These are phyloP conservation scores for Dryadomyces quercivorus DNA, from an alignment of 2,329 filamentous ascomycete species.

Conservation along the genomic window DNA sequence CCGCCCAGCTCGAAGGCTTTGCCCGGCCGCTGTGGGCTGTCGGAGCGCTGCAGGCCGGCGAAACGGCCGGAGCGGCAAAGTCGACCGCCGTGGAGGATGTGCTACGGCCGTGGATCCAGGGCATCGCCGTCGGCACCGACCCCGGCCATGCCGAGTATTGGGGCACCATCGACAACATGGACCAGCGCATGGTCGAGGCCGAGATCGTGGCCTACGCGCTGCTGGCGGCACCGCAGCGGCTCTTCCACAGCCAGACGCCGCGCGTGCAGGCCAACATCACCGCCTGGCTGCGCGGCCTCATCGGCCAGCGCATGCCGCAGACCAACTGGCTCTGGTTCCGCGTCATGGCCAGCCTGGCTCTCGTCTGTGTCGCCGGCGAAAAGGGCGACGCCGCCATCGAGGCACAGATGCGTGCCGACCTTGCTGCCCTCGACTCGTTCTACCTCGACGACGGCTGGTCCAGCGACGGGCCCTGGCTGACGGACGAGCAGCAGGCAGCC, in stretches of 20 bases:
- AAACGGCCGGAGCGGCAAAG: not conserved
- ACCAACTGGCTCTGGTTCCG: conserved; percentile 12
- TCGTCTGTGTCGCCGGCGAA: conserved; percentile 1
- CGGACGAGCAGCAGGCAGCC: not conserved
- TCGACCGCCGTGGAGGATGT: not conserved
- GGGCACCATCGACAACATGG: conserved; percentile 29
- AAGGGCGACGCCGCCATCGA: not conserved
- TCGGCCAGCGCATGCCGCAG: conserved; percentile 4
- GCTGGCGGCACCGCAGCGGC: conserved; percentile 26
- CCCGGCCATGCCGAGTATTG: conserved; percentile 28
- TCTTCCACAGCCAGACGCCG: conserved; percentile 17
- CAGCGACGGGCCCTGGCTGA: conserved; percentile 5
- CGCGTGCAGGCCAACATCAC: conserved; percentile 19
- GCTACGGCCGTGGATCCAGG: conserved; percentile 17
- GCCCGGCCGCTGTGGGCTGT: conserved; percentile 24
- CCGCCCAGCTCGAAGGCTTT: conserved; percentile 33
- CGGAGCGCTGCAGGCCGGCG: conserved; percentile 2
- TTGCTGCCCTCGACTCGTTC: conserved; percentile 8
- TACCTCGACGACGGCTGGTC: conserved; percentile 8
- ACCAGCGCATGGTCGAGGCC: conserved; percentile 42
- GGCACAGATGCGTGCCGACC: not conserved
- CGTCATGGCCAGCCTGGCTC: conserved; percentile 7
- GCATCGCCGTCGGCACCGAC: conserved; percentile 20
- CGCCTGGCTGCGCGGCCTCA: conserved; percentile 6
- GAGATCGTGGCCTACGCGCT: conserved; percentile 38